Evolutionary conservation across 495 filamentous ascomycete species (phyloP), one percentile per base, ranked within the genome.

Genomic region (Chaetomium tenue): DNA sequence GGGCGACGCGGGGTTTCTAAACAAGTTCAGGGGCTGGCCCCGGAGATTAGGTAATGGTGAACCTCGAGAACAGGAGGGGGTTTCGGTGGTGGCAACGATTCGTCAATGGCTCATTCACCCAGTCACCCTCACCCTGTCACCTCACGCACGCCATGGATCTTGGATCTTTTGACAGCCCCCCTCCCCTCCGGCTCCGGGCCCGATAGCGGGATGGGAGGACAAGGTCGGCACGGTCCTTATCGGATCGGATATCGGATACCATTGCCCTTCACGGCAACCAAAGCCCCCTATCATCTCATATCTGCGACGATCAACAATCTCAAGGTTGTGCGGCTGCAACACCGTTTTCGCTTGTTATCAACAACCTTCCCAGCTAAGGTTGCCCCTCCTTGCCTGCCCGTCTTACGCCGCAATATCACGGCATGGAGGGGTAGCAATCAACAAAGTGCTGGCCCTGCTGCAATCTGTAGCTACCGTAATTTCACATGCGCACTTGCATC

Each of bases 211-310:
- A 20, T 4, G 42, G 26, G 7, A 20, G 42, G 25, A 48, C 23
- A 51, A 37, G 20, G 58, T 33, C 58, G 58, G 58, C 44, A 60
- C 58, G 47, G 59, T 42, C 47, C 59, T 61, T 61, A 61, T 61
- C 59, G 30, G 59, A 52, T 61, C 58, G 58, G 58, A 52, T 61
- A 52, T 61, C 58, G 58, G 58, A 52, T 61, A 51, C n/a, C 47
- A 33, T n/a, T 16, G n/a, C 23, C 26, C 8, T 12, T 61, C 58
- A 26, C 28, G 44, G 26, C 1, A 22, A 42, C 16, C 52, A 46
- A 12, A 2, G 3, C 13, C 4, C 8, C 28, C 30, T 51, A 51
- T 60, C 58, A 33, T 20, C 20, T 25, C 52, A 55, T 20, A 48
- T 39, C 22, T 9, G 20, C 22, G 12, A 16, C 16, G 33, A 37